These are phyloP conservation scores for Globisporangium polare DNA, from an alignment of 352 stramenopile species.

Conservation along the genomic window DNA sequence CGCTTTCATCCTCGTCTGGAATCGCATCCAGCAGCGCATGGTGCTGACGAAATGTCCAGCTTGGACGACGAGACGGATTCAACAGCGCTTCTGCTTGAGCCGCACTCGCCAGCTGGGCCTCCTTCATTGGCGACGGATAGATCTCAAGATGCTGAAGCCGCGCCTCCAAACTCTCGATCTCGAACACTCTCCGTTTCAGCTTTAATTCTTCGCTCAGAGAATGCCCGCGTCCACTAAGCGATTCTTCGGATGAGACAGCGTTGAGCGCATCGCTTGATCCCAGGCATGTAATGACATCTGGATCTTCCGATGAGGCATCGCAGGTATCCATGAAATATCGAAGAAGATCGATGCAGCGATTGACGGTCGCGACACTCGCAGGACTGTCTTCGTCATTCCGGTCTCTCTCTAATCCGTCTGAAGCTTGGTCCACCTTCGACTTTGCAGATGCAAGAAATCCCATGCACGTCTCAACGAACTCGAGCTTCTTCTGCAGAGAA, in stretches of 20 bases:
- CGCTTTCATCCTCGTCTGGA: constrained; percentile 38
- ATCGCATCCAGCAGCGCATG: constrained; percentile 49
- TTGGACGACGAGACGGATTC: constrained; percentile 37
- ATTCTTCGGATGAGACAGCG: background rate
- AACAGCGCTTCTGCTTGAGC: constrained; percentile 8
- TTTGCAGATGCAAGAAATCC: constrained; percentile 33
- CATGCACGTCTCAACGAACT: constrained; percentile 66
- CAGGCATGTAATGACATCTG: background rate
- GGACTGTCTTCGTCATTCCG: background rate
- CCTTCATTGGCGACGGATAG: constrained; percentile 68
- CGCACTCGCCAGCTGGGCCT: constrained; percentile 7
- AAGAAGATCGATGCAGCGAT: constrained; percentile 65
- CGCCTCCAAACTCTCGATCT: constrained; percentile 56
- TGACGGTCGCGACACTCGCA: constrained; percentile 21
- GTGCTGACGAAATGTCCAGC: constrained; percentile 63
- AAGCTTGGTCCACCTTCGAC: constrained; percentile 5
- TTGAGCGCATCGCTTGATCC: constrained; percentile 1
- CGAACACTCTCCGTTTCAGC: constrained; percentile 8
- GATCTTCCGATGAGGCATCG: constrained; percentile 11
- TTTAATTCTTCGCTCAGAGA: background rate
- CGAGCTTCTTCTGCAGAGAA: constrained; percentile 29
- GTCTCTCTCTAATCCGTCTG: background rate
- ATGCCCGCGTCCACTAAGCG: background rate
- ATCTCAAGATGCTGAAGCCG: constrained; percentile 49
- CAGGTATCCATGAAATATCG: constrained; percentile 66